Evolutionary conservation across 1,284 basidiomycete species (phyloP), one percentile per base, ranked within the genome.

Genomic region (Malassezia cuniculi): DNA sequence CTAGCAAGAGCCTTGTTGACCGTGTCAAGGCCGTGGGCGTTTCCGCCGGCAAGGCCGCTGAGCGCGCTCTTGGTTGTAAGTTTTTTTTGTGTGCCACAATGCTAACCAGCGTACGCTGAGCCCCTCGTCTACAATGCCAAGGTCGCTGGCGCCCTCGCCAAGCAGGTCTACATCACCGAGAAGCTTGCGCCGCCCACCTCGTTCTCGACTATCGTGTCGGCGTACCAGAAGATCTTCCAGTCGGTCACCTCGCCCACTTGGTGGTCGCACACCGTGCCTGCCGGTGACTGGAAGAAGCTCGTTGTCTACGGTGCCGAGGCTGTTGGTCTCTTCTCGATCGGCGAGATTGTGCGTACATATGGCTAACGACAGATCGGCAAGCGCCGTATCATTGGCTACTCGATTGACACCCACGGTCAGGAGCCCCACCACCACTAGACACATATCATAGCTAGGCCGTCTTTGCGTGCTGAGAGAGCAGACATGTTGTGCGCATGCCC

Each of bases 101-200:
- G 11, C 21, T 24, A 8, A 24, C 16, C 25, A 53, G 48, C 50
- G 34, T 50, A 52, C 39, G 41, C 55, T 6, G 57, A 60, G 32
- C 51, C 55, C 20, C 41, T 54, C 43, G 46, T 57, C 46, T 60
- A 57, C 52, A 53, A 54, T 47, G 41, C 55, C 39, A 72, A 82
- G 44, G 85, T 94, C 42, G 75, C 79, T 34, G 78, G 80, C 46
- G 85, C 89, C 62, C 67, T 95, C 53, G 69, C 79, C 54, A 87
- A 89, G 72, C 85, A 90, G 66, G 77, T 95, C 47, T 95, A 94
- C 73, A 70, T 82, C 52, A 78, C 80, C 32, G 90, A 95, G 72
- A 77, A 78, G 47, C 76, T 95, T 38, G 77, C 81, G 34, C 85
- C 85, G 12, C 90, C 89, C 16, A 74, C 74, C 11, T 78, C 78